Evolutionary conservation across 192 early-diverging fungal genomes (phyloP), one percentile per base, ranked within the genome.

Genomic region (Glomus cerebriforme): DNA sequence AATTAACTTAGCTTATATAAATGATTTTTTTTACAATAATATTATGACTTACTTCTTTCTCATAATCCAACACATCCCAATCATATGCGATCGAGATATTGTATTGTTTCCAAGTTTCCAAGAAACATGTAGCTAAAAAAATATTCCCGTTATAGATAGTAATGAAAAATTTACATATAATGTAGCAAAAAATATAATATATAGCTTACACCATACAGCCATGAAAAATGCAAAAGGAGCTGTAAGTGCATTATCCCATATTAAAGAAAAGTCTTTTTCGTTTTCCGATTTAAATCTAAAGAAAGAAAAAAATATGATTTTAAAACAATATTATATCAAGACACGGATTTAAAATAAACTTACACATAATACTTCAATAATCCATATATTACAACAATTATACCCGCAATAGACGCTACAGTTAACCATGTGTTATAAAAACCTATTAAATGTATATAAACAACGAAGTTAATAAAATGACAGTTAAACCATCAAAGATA

Each of bases 41-140:
- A 6, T 65, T 34, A 15, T n/a, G 26, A 27, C 24, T 12, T 27
- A 32, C 34, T 29, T 79, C 78, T 32, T 71, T 77, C 59, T 91
- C 81, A 77, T 85, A 85, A 34, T 89, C 85, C 4, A 75, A 27
- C 1, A 88, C 83, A 64, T 91, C 87, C 92, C 92, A 93, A 12
- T 82, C 72, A 62, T 82, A 90, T 2, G 79, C 81, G 60, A 92
- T 63, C 12, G 74, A 63, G 49, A 75, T 79, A 47, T 85, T 87
- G 77, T 83, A 82, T 19, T 90, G 83, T 68, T 88, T 88, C 92
- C 92, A 92, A 73, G 82, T 89, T 60, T 91, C 88, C 31, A 93
- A 75, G 81, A 85, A 91, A 29, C 88, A 71, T 5, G 87, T 77
- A 2, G 85, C 80, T 75, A 39, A 59, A 63, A 58, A 31, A 24